Base-by-base conservation (phyloP, 371 early-diverging fungal genomes). In the Mortierella sp. region DNA sequence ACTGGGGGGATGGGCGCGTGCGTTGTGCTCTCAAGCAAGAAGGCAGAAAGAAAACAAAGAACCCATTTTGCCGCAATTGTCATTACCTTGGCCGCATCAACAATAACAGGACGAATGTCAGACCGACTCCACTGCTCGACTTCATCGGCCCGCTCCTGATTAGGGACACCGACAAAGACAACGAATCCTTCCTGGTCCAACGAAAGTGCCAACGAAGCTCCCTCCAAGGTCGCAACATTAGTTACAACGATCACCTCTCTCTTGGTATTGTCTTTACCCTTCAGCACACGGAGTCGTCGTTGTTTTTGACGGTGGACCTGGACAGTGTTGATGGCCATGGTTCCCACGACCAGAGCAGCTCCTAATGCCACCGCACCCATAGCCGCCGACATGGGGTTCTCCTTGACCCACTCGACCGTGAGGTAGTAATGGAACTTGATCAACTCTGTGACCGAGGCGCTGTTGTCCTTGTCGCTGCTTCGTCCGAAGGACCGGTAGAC, bases 341-440 rank as follows among this genome's bases (percentile, higher is more conserved):
- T 76, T 34, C 84, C 84, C 26, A 74, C 77, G 21, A 78, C 60
- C 0, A 78, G 19, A 21, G 76, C 81, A 0, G 65, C 45, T 28
- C 79, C 76, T 19, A 79, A 13, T 16, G 63, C 81, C 4, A 74
- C 42, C 2, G 58, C 73, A 5, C 78, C 79, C 10, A 84, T 14
- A 0, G 65, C 73, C 16, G 70, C 65, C 26, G 71, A 73, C 44
- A 60, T 60, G 16, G 78, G 55, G 72, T 84, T 84, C 38, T 78
- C 63, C 58, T 74, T 77, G 70, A 78, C 58, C 84, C 84, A 84
- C 5, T 78, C 75, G 26, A 58, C 58, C 26, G 80, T 72, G 72
- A 80, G 80, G 13, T 77, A 54, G 21, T 75, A 84, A 28, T 84
- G 78, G 13, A 84, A 52, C 63, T 77, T 77, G 73, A 80, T 78